Evolutionary conservation across 306 rosid species (phyloP).

Genomic region (Rosa chinensis): DNA sequence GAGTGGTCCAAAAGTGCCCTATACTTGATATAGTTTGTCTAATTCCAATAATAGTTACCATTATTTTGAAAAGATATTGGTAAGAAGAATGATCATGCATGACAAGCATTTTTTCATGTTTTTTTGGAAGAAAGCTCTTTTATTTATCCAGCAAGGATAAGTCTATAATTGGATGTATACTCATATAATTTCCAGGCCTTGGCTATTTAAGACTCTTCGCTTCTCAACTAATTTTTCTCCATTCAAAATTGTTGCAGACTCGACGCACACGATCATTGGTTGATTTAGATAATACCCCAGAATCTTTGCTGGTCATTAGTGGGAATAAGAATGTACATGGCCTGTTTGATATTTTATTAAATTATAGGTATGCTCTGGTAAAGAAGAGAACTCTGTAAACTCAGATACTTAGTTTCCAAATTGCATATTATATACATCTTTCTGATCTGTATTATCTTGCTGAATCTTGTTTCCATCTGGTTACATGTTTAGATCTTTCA

Average conservation of each 20-base stretch:
- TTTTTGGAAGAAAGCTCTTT: not conserved
- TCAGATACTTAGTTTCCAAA: slow-evolving; percentile 13
- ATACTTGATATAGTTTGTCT: not conserved
- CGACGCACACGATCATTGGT: slow-evolving; percentile 57
- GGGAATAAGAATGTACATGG: slow-evolving; percentile 72
- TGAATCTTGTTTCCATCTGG: slow-evolving; percentile 18
- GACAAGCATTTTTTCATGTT: slow-evolving; percentile 7
- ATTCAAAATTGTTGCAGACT: slow-evolving; percentile 50
- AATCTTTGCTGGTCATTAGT: slow-evolving; percentile 73
- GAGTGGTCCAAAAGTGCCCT: not conserved
- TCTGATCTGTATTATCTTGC: slow-evolving; percentile 17
- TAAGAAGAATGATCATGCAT: slow-evolving; percentile 9
- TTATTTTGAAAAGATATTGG: not conserved
- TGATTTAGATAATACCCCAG: slow-evolving; percentile 71
- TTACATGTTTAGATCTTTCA: slow-evolving; percentile 56
- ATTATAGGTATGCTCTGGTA: slow-evolving; percentile 61
- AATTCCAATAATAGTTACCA: not conserved
- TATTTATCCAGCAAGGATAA: not conserved
- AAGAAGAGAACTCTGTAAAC: slow-evolving; percentile 12
- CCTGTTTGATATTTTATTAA: slow-evolving; percentile 74
- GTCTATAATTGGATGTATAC: not conserved
- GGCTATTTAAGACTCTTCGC: not conserved
- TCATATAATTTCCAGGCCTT: not conserved
- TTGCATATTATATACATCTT: slow-evolving; percentile 17
- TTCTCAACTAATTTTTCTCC: slow-evolving; percentile 6